Evolutionary conservation across 805 yeast species (phyloP), one percentile per base, ranked within the genome.

Genomic region (Wickerhamomyces canadensis): DNA sequence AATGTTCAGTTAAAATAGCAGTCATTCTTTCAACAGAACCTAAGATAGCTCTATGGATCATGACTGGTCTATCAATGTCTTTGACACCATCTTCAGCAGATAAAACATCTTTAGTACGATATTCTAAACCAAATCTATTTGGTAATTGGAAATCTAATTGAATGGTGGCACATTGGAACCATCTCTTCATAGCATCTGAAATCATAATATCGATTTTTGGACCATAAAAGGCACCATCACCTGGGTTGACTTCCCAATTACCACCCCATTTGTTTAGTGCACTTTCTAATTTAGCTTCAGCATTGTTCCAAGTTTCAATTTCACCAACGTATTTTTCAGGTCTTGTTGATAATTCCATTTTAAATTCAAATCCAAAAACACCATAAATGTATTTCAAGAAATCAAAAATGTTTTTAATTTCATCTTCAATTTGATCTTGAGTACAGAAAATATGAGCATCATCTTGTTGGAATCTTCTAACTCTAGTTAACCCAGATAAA

Each of bases 1-100:
- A 93, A 70, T 93, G 98, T 68, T 93, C 99, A 42, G 95, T 89
- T 64, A 93, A 78, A 54, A 93, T 91, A 46, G 97, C 98, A 46
- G 96, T 85, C 98, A 93, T 89, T 75, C 99, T 85, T 74, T 93
- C 99, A 43, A 93, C 94, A 32, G 96, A 86, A 51, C 99, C 99
- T 60, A 91, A 76, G 50, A 93, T 87, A 49, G 99, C 99, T 69
- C 99, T 85, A 72, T 93, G 99, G 58, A 93, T 91, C 98, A 93
- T 93, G 38, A 93, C 99, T 35, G 99, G 99, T 65, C 95, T 84
- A 40, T 74, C 76, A 51, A 71, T 72, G 44, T 74, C 76, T 47
- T 73, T 70, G n/a, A 60, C 52, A 31, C 66, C 76, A 55, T 55
- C 60, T 34, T 54, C 58, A 38, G 49, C 76, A 36, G 61, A 60